These are phyloP conservation scores for Pharus latifolius DNA, from an alignment of 176 grass and related monocot genomes.

Conservation along the genomic window DNA sequence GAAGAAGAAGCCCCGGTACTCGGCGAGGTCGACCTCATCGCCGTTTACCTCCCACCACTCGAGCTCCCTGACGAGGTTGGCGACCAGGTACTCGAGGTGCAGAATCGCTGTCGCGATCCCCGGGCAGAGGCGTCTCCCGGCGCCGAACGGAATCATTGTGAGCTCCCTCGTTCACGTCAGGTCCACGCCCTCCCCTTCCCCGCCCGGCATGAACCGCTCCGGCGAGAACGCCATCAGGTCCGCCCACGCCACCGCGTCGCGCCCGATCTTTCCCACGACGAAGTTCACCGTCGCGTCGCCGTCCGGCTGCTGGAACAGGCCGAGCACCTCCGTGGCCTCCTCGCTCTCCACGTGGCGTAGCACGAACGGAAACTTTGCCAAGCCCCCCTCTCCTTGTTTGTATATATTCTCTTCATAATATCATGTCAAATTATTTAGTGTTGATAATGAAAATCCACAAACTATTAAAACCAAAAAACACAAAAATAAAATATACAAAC, in stretches of 20 bases:
- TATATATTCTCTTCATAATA: no score
- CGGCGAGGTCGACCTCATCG: conserved; percentile 14
- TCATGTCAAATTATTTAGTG: no score
- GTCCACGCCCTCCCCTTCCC: background rate
- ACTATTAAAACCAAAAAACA: no score
- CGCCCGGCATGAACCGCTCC: conserved; percentile 1
- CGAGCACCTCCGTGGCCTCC: background rate
- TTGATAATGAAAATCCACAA: no score
- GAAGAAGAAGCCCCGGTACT: background rate
- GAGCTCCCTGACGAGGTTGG: conserved; percentile 15
- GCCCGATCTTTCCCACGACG: background rate
- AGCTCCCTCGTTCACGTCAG: background rate
- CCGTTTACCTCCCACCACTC: conserved; percentile 14
- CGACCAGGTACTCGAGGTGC: conserved; percentile 18
- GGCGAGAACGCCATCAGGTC: background rate
- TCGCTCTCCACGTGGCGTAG: background rate
- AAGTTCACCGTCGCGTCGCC: background rate
- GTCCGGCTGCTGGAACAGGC: background rate
- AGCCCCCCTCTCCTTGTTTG: no score
- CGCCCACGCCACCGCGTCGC: background rate
- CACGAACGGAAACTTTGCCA: background rate
- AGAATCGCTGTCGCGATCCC: conserved; percentile 14
- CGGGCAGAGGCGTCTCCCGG: background rate
- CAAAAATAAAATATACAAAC: no score
- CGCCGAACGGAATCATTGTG: conserved; percentile 9